Conservation (phyloP, 805 yeast genomes). For the Saturnispora quitensis region DNA sequence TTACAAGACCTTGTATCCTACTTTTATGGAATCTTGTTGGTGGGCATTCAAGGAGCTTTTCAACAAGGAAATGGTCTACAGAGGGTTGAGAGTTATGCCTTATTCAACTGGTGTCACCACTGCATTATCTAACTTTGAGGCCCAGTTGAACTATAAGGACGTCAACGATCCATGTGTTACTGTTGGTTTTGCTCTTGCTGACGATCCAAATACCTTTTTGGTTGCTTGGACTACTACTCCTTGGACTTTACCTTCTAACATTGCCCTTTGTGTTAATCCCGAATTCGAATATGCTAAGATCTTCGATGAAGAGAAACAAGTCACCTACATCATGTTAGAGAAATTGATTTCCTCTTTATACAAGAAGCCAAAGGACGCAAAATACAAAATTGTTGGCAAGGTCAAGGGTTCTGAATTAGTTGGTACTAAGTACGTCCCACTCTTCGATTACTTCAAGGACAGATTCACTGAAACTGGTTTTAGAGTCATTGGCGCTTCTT, state of each 20-base stretch:
- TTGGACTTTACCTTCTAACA: slow-evolving; percentile 95
- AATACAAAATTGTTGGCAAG: slow-evolving; percentile 72
- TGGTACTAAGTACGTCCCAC: slow-evolving; percentile 75
- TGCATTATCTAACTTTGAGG: slow-evolving; percentile 94
- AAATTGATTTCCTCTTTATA: slow-evolving; percentile 72
- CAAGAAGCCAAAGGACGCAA: slow-evolving; percentile 90
- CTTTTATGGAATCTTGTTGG: slow-evolving; percentile 98
- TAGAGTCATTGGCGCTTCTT: slow-evolving; percentile 71
- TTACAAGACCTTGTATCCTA: slow-evolving; percentile 91
- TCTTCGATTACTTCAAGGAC: slow-evolving; percentile 73
- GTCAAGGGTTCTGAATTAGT: slow-evolving; percentile 71
- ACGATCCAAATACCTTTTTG: slow-evolving; percentile 72
- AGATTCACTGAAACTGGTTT: slow-evolving; percentile 70
- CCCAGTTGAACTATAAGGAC: slow-evolving; percentile 96
- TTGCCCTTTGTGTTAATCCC: slow-evolving; percentile 88
- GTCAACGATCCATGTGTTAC: slow-evolving; percentile 96
- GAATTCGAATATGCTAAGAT: slow-evolving; percentile 87
- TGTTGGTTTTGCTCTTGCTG: slow-evolving; percentile 72
- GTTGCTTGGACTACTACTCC: slow-evolving; percentile 99
- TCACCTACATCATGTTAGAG: slow-evolving; percentile 78
- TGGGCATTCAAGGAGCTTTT: slow-evolving; percentile 92
- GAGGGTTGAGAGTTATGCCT: slow-evolving; percentile 98
- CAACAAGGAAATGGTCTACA: slow-evolving; percentile 81
- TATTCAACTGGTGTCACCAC: slow-evolving; percentile 97
- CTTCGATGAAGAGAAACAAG: slow-evolving; percentile 77